Evolutionary conservation across 2,329 filamentous ascomycete genomes (phyloP).

Genomic region (Fusarium humuli): DNA sequence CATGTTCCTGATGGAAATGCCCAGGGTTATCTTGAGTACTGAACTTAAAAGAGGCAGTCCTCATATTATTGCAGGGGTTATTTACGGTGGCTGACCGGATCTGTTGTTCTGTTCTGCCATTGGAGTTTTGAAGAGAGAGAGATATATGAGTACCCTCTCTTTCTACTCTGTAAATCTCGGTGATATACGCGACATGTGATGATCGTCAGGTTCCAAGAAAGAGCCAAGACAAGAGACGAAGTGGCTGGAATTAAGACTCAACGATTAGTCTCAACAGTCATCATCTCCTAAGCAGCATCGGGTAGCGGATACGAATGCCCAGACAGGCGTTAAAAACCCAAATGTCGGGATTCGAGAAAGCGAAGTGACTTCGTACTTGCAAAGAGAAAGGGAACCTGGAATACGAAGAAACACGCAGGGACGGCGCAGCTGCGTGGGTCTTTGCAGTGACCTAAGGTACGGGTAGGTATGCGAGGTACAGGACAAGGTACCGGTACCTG

Average conservation of each 20-base stretch:
- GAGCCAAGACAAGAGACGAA: constrained; percentile 13
- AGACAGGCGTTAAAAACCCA: constrained; percentile 19
- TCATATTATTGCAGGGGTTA: neutral
- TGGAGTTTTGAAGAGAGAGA: neutral
- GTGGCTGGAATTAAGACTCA: constrained; percentile 4
- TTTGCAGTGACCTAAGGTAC: constrained; percentile 35
- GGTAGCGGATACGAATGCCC: constrained; percentile 32
- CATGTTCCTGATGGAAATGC: constrained; percentile 23
- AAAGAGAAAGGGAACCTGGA: constrained; percentile 12
- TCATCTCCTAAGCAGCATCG: constrained; percentile 22
- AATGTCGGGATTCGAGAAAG: constrained; percentile 25
- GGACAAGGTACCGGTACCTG: constrained; percentile 42
- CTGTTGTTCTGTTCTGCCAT: neutral
- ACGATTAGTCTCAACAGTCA: constrained; percentile 16
- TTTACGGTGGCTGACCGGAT: neutral
- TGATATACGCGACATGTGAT: constrained; percentile 22
- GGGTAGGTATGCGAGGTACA: constrained; percentile 1
- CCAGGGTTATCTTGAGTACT: constrained; percentile 7
- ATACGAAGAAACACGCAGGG: constrained; percentile 46
- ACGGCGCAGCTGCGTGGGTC: constrained; percentile 40
- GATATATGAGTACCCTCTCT: neutral
- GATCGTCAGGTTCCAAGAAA: constrained; percentile 21
- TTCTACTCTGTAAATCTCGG: neutral
- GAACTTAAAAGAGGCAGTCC: neutral
- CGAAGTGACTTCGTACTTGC: constrained; percentile 26